These are phyloP conservation scores for Panus rudis DNA, from an alignment of 768 basidiomycete species.

Conservation along the genomic window DNA sequence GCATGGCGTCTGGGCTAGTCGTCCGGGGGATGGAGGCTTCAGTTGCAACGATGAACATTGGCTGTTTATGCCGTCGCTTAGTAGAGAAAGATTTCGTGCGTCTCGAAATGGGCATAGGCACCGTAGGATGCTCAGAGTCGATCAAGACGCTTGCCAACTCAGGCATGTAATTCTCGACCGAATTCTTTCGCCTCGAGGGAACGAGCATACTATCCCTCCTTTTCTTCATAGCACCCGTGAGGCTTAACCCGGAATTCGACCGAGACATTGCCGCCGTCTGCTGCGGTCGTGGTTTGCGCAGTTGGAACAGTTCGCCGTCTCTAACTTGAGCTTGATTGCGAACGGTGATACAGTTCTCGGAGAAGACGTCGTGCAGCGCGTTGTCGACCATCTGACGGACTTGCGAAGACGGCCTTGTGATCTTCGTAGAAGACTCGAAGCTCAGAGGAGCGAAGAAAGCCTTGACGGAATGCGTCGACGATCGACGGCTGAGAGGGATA, in stretches of 20 bases:
- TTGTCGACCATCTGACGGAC: slow-evolving; percentile 71
- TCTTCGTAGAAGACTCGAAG: slow-evolving; percentile 50
- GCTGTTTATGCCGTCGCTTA: slow-evolving; percentile 3
- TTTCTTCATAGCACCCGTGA: slow-evolving; percentile 50
- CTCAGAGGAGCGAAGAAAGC: slow-evolving; percentile 46
- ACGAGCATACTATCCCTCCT: slow-evolving; percentile 66
- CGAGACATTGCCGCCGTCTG: slow-evolving; percentile 40
- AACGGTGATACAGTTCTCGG: slow-evolving; percentile 61
- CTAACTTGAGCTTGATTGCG: slow-evolving; percentile 57
- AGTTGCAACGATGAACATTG: slow-evolving; percentile 4
- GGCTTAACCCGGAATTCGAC: slow-evolving; percentile 53
- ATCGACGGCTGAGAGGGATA: slow-evolving; percentile 36
- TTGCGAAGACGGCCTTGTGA: slow-evolving; percentile 59
- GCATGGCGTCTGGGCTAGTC: slow-evolving; percentile 9
- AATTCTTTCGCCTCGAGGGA: slow-evolving; percentile 45
- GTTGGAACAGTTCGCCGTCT: slow-evolving; percentile 59
- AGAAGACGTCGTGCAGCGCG: slow-evolving; percentile 74
- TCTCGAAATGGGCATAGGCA: too few species aligned
- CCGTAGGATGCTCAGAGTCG: background rate
- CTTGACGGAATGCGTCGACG: slow-evolving; percentile 59
- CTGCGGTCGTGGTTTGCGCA: slow-evolving; percentile 35
- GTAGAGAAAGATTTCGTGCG: background rate
- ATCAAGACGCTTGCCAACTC: slow-evolving; percentile 5
- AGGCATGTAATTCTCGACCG: slow-evolving; percentile 23
- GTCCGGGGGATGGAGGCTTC: slow-evolving; percentile 1